Evolutionary conservation across 441 rosid genomes (phyloP).

Genomic region (Populus hybrid): DNA sequence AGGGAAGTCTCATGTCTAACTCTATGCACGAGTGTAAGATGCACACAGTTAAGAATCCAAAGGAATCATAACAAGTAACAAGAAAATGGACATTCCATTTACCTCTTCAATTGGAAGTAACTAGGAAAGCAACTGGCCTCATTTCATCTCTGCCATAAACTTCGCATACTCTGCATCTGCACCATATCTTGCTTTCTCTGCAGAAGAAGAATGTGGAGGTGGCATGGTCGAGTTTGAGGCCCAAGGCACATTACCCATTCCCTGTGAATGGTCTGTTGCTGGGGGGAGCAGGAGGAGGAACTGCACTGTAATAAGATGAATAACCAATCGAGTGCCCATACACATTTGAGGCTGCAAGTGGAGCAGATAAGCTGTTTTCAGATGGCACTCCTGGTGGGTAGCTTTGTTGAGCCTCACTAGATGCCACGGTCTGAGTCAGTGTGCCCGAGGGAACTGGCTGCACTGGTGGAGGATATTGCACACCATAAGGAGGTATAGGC

Average conservation of each 20-base stretch:
- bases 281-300: conserved; percentile 56
- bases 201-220: conserved; percentile 46
- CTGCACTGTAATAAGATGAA: conserved; percentile 69
- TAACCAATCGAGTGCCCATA: conserved; percentile 59
- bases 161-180: conserved; percentile 88
- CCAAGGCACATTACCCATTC: conserved; percentile 68
- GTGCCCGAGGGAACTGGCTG: conserved; percentile 78
- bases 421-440: conserved; percentile 37
- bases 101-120: conserved; percentile 44
- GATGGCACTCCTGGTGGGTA: conserved; percentile 90
- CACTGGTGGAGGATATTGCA: conserved; percentile 63
- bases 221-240: conserved; percentile 58
- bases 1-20: neutral
- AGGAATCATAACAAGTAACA: neutral
- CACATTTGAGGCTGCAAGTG: conserved; percentile 44
- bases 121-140: conserved; percentile 21
- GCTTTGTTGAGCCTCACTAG: conserved; percentile 67
- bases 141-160: conserved; percentile 97
- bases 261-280: conserved; percentile 50
- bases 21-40: neutral
- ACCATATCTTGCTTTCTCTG: conserved; percentile 58
- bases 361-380: conserved; percentile 51
- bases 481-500: conserved; percentile 76
- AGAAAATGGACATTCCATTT: conserved; percentile 12
- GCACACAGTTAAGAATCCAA: neutral